These are phyloP conservation scores for Liquidambar formosana DNA, from an alignment of 164 flowering plant species.

Conservation along the genomic window DNA sequence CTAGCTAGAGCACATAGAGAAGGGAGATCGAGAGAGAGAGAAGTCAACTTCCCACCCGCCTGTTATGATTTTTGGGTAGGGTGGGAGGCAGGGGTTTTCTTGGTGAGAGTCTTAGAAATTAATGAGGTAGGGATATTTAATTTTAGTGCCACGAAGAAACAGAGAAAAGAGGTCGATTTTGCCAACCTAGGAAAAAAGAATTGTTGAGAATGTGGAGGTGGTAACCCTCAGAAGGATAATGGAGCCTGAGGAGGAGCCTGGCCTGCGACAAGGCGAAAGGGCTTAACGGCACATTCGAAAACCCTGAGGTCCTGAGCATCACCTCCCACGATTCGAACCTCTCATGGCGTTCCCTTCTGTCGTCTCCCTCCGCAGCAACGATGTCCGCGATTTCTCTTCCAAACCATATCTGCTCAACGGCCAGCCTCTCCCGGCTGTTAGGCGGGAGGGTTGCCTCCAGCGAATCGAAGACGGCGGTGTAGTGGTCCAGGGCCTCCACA, in stretches of 20 bases:
- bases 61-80: too few species aligned
- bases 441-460: constrained; percentile 91
- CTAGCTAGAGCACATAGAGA: too few species aligned
- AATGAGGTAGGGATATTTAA: too few species aligned
- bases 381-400: constrained; percentile 75
- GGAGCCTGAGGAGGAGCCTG: constrained; percentile 78
- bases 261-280: constrained; percentile 86
- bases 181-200: constrained; percentile 83
- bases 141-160: constrained; percentile 84
- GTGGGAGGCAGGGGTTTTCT: too few species aligned
- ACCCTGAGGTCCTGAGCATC: constrained; percentile 63
- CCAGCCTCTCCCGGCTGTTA: constrained; percentile 64
- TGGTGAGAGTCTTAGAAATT: too few species aligned
- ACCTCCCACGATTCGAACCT: constrained; percentile 75
- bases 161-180: constrained; percentile 75
- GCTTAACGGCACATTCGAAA: constrained; percentile 57
- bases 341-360: constrained; percentile 61
- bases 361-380: constrained; percentile 56
- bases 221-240: constrained; percentile 93
- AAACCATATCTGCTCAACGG: constrained; percentile 79
- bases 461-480: constrained; percentile 75
- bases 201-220: constrained; percentile 54
- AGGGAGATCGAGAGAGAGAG: too few species aligned
- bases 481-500: constrained; percentile 73
- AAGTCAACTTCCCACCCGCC: too few species aligned